Evolutionary conservation across 2,329 filamentous ascomycete species (phyloP), one percentile per base, ranked within the genome.

Genomic region (Aspergillus glaucus): DNA sequence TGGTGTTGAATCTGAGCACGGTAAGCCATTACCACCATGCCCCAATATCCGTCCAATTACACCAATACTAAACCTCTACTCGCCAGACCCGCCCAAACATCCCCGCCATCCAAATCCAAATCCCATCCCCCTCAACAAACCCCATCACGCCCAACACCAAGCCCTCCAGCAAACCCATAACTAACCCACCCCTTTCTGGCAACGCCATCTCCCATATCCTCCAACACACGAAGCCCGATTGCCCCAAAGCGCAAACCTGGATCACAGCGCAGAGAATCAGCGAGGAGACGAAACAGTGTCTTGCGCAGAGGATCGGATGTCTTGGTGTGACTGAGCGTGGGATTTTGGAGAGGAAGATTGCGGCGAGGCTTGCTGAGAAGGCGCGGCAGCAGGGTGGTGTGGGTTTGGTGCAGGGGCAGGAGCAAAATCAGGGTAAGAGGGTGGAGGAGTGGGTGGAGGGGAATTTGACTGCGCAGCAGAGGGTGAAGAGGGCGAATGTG

Each of bases 151-250:
- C 37, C 15, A 40, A 21, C 37, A 12, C 9, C 17, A 40, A 6
- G n/a, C 7, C 34, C 17, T 9, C 9, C 26, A 30, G 5, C 26
- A 30, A 40, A 14, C 14, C 9, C 37, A 8, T 3, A 10, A 9
- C 34, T n/a, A 37, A 37, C 7, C 45, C 44, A 4, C 32, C 54
- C 28, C 51, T 62, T 15, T 42, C 49, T 2, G 44, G 48, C 5
- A 53, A 56, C 2, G 47, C 51, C 21, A 56, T 62, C 36, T 49
- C 52, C n/a, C 17, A 44, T 8, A 54, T 62, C 39, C 54, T 62
- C 22, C 44, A 40, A 19, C 26, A 49, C 15, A 47, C 50, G 34
- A 55, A 57, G 36, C 55, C 55, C 0, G 26, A 54, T 10, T 60
- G 55, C 37, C 45, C 37, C 26, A 52, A 52, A 21, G 52, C 60